These are phyloP conservation scores for Macrotyloma uniflorum DNA, from an alignment of 306 rosid genomes.

Conservation along the genomic window DNA sequence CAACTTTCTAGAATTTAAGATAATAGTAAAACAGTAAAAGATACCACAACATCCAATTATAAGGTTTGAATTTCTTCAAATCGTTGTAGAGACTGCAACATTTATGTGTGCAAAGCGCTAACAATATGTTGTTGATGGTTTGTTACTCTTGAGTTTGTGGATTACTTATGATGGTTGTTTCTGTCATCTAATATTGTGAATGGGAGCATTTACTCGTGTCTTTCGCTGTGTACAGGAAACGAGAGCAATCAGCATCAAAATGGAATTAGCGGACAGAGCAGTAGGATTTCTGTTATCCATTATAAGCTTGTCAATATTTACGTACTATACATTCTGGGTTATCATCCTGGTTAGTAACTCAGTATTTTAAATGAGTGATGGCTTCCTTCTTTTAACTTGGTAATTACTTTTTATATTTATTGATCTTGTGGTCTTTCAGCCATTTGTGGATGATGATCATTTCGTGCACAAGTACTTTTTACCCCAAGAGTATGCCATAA, in stretches of 20 bases:
- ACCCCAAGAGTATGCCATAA: conserved; percentile 87
- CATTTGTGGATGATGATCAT: conserved; percentile 91
- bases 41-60: background rate
- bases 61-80: conserved; percentile 24
- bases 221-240: conserved; percentile 49
- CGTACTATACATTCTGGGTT: conserved; percentile 93
- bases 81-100: background rate
- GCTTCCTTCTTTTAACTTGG: background rate
- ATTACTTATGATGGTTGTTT: background rate
- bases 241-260: conserved; percentile 40
- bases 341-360: conserved; percentile 76
- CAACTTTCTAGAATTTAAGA: background rate
- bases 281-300: conserved; percentile 78
- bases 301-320: conserved; percentile 79
- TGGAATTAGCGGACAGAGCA: conserved; percentile 89
- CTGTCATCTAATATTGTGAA: conserved; percentile 8
- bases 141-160: background rate
- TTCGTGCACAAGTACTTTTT: conserved; percentile 84
- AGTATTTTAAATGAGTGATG: conserved; percentile 4
- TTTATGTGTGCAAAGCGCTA: background rate
- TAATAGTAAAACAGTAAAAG: background rate
- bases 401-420: background rate
- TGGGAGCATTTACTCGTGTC: conserved; percentile 17
- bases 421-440: conserved; percentile 63
- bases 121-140: conserved; percentile 4